phyloP scores from a whole-genome alignment of 257 asterid species.

The Solanum sparsipilum region DNA sequence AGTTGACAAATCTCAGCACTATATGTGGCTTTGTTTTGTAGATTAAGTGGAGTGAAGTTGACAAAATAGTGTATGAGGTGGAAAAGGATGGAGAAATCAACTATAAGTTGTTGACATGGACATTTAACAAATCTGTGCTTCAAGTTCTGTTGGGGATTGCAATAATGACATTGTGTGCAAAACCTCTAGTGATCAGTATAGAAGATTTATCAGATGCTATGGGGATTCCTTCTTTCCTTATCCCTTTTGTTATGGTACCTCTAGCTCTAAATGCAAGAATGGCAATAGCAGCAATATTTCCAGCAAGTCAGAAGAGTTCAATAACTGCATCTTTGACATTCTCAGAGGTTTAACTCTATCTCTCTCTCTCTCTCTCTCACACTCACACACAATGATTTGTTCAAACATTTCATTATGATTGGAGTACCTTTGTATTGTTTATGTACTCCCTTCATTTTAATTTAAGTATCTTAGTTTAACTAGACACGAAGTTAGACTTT shows the following conservation, averaged over 20 bases:
- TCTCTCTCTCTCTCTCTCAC: background rate
- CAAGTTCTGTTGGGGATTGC: constrained; percentile 36
- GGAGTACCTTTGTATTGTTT: background rate
- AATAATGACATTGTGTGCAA: constrained; percentile 37
- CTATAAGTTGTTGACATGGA: constrained; percentile 13
- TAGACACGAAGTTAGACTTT: background rate
- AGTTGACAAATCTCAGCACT: background rate
- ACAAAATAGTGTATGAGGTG: constrained; percentile 15
- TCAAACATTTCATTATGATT: background rate
- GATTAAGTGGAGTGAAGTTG: constrained; percentile 34
- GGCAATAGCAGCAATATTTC: constrained; percentile 32
- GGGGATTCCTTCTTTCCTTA: constrained; percentile 35
- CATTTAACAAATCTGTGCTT: constrained; percentile 12
- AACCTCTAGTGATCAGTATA: constrained; percentile 36
- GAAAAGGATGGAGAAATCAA: constrained; percentile 7
- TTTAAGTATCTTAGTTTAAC: background rate
- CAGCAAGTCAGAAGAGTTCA: constrained; percentile 41
- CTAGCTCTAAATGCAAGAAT: constrained; percentile 42
- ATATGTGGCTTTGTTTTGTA: constrained; percentile 2
- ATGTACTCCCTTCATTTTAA: background rate
- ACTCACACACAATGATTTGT: background rate
- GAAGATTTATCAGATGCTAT: constrained; percentile 29
- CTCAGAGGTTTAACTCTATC: constrained; percentile 42
- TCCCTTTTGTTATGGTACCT: constrained; percentile 49
- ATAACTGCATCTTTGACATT: constrained; percentile 56